A percentile compares a stretch with the other conserved stretches of the same genome.
Conservation (phyloP, 2,329 filamentous ascomycete species). For the Aspergillus ochraceus region DNA sequence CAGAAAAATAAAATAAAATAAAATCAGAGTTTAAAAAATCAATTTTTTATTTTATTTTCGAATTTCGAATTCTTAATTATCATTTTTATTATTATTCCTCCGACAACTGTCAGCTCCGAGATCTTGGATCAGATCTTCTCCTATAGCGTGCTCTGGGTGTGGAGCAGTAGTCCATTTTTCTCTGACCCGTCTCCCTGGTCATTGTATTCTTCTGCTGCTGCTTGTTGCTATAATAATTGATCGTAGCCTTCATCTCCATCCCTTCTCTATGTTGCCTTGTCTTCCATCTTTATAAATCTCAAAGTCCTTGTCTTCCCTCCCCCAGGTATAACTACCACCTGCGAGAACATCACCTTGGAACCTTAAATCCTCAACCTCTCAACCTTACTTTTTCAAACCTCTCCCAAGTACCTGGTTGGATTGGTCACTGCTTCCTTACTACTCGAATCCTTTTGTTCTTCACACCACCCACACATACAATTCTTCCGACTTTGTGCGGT, state of each 20-base stretch:
- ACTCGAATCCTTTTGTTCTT: background rate
- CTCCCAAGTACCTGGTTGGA: background rate
- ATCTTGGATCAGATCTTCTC: conserved; percentile 43
- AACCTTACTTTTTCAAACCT: background rate
- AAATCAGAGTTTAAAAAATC: background rate
- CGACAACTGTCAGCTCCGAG: conserved; percentile 39
- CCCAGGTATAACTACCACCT: conserved; percentile 20
- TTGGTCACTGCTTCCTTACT: background rate
- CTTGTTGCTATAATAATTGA: conserved; percentile 24
- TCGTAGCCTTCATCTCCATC: conserved; percentile 19
- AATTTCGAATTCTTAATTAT: conserved; percentile 5
- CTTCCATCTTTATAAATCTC: conserved; percentile 10
- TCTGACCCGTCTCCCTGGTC: conserved; percentile 37
- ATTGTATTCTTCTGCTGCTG: conserved; percentile 27
- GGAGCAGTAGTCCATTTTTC: conserved; percentile 31
- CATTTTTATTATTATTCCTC: conserved; percentile 23
- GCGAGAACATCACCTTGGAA: conserved; percentile 9
- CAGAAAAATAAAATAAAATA: background rate
- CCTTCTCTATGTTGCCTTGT: conserved; percentile 11
- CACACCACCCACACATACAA: background rate
- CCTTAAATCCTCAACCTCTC: conserved; percentile 5
- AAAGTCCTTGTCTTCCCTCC: conserved; percentile 9
- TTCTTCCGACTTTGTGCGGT: background rate
- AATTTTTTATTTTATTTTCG: background rate
- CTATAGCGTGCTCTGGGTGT: conserved; percentile 35